A percentile compares a stretch with the other conserved stretches of the same genome.
These are phyloP conservation scores for Cryomyces antarcticus DNA, from an alignment of 495 filamentous ascomycete genomes.

Conservation along the genomic window DNA sequence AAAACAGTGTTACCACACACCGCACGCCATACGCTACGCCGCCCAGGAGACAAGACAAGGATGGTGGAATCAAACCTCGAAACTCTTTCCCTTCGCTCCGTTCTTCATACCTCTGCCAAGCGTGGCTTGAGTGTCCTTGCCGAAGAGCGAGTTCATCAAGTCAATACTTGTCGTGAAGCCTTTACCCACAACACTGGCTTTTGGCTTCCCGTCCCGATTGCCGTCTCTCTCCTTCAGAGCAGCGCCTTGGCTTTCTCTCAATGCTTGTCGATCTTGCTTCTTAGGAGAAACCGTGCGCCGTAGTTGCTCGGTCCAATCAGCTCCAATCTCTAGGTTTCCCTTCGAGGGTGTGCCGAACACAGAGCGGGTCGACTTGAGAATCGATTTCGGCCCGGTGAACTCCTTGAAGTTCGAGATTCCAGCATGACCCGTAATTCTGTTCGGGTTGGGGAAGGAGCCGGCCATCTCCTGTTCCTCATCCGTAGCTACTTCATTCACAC, in stretches of 20 bases:
- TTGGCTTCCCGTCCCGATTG: slow-evolving; percentile 19
- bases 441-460: slow-evolving; percentile 46
- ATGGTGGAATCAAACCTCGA: slow-evolving; percentile 49
- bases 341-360: slow-evolving; percentile 15
- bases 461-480: slow-evolving; percentile 40
- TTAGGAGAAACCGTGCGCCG: slow-evolving; percentile 79
- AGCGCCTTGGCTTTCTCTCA: slow-evolving; percentile 37
- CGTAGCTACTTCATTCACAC: not conserved
- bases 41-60: slow-evolving; percentile 13
- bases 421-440: too few relatives aligned
- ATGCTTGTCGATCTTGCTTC: slow-evolving; percentile 57
- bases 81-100: slow-evolving; percentile 33
- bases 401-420: not conserved
- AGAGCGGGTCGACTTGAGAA: slow-evolving; percentile 21
- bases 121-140: slow-evolving; percentile 30
- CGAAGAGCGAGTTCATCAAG: slow-evolving; percentile 79
- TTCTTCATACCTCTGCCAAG: slow-evolving; percentile 23
- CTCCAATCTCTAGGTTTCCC: slow-evolving; percentile 26
- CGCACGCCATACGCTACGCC: slow-evolving; percentile 4
- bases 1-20: not conserved
- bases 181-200: slow-evolving; percentile 23
- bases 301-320: slow-evolving; percentile 79
- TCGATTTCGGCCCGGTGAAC: slow-evolving; percentile 20
- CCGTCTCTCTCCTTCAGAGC: slow-evolving; percentile 26
- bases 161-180: slow-evolving; percentile 66